Base-by-base conservation (phyloP, 176 grass and related monocot genomes). In the Aegilops sharonensis region DNA sequence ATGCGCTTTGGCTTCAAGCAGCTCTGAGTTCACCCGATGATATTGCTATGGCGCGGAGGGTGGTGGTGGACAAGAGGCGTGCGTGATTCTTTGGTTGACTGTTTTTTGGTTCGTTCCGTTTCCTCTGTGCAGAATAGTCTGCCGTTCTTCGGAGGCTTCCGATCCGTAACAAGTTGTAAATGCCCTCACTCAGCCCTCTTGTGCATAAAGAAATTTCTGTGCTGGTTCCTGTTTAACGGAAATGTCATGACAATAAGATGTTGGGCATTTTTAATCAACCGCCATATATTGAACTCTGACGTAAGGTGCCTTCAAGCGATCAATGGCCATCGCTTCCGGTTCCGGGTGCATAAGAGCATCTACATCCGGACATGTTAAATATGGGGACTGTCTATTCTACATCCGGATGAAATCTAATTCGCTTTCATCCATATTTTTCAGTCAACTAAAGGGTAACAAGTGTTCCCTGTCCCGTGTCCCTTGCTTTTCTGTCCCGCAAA, bases 1-100 rank as follows among this genome's bases (percentile, higher is more conserved):
- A 23, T 89, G 86, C 89, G 92, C 42, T 94, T 94, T 57, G 92
- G 92, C 2, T 83, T 90, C 84, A 90, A 77, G 79, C 73, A 71
- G 87, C 66, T 89, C 9, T 89, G 66, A 88, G 6, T 2, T 21
- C 54, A 21, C 43, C 23, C 10, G 23, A 27, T 35, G 20, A 9
- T 6, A 39, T 71, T 35, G 20, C 18, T 6, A 39, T 71, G 47
- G 34, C 3, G n/a, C 37, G 5, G 13, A 72, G 27, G 34, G 29
- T 48, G 80, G 48, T 52, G 50, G 39, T 47, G 24, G 24, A 21
- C 13, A 62, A 31, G 52, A 60, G 30, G 56, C 6, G 35, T 25
- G 34, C 13, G 23, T 62, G 47, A 47, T 62, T 57, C 64, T 8
- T 25, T 4, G 3, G 18, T 71, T 40, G 68, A 37, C 18, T 70